Conservation (phyloP, 176 grass and related monocot species). For the Cenchrus fungigraminus region DNA sequence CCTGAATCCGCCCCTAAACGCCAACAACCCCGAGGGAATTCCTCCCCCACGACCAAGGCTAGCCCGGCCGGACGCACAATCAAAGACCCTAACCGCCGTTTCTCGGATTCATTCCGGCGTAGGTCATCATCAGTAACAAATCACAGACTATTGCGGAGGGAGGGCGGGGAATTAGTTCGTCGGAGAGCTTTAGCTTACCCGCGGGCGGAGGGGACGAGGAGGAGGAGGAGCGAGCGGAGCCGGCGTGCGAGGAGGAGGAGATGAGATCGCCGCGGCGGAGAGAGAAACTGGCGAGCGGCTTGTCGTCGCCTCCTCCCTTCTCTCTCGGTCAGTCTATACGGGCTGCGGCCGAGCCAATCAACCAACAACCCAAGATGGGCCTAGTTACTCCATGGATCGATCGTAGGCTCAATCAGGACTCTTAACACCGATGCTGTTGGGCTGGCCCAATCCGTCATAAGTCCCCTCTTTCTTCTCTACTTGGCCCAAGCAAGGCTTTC, state of each 20-base stretch:
- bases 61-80: neutral
- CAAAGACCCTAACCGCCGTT: neutral
- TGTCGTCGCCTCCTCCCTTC: neutral
- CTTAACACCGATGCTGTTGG: neutral
- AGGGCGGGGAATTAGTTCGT: neutral
- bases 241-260: neutral
- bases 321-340: neutral
- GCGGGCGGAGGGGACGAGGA: neutral
- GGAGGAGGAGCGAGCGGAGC: neutral
- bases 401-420: neutral
- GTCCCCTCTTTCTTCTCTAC: too few species aligned
- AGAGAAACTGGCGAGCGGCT: neutral
- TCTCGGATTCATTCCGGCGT: neutral
- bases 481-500: too few species aligned
- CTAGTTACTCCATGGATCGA: neutral
- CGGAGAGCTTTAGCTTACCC: conserved; percentile 1
- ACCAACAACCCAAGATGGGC: too few species aligned
- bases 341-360: neutral
- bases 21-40: neutral
- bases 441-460: neutral
- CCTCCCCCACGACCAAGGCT: neutral
- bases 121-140: neutral
- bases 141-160: neutral
- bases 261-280: neutral
- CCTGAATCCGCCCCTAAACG: neutral